Percentiles rank a stretch among this genome's conserved stretches.
Evolutionary conservation across 257 asterid genomes (phyloP).

Genomic region (Gentiana straminea): DNA sequence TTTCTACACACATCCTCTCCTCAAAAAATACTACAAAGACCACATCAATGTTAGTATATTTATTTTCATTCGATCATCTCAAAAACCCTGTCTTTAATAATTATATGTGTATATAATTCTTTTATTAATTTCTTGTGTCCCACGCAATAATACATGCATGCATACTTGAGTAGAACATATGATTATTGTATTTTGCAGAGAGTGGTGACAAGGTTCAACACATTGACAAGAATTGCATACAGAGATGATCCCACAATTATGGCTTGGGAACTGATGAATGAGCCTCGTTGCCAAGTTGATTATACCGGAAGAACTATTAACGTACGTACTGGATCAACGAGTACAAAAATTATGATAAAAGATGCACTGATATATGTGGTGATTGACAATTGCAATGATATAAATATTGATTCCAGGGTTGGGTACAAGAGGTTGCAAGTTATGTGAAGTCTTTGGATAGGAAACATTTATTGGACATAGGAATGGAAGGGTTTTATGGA

Average conservation of each 20-base stretch:
- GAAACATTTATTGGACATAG: slow-evolving; percentile 41
- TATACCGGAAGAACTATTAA: slow-evolving; percentile 54
- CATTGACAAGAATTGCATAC: slow-evolving; percentile 34
- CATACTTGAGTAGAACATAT: neutral
- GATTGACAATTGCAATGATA: neutral
- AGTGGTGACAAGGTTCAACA: slow-evolving; percentile 54
- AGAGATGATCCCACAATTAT: slow-evolving; percentile 63
- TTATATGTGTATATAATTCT: too few relatives aligned
- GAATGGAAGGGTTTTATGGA: slow-evolving; percentile 68
- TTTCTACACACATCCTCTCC: slow-evolving; percentile 50
- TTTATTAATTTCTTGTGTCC: too few relatives aligned
- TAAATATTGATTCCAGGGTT: slow-evolving; percentile 15
- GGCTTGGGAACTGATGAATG: slow-evolving; percentile 95
- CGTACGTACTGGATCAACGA: slow-evolving; percentile 15
- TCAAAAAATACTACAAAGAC: slow-evolving; percentile 53
- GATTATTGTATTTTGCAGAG: slow-evolving; percentile 26
- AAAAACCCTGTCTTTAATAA: neutral
- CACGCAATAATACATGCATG: too few relatives aligned
- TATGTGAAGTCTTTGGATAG: slow-evolving; percentile 45
- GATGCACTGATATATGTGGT: neutral
- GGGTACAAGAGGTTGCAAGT: slow-evolving; percentile 45
- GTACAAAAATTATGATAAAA: too few relatives aligned
- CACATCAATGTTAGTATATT: slow-evolving; percentile 41
- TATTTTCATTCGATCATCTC: neutral
- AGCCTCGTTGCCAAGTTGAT: slow-evolving; percentile 73